These are phyloP conservation scores for Coemansia sp. DNA, from an alignment of 192 early-diverging fungal genomes.

Conservation along the genomic window DNA sequence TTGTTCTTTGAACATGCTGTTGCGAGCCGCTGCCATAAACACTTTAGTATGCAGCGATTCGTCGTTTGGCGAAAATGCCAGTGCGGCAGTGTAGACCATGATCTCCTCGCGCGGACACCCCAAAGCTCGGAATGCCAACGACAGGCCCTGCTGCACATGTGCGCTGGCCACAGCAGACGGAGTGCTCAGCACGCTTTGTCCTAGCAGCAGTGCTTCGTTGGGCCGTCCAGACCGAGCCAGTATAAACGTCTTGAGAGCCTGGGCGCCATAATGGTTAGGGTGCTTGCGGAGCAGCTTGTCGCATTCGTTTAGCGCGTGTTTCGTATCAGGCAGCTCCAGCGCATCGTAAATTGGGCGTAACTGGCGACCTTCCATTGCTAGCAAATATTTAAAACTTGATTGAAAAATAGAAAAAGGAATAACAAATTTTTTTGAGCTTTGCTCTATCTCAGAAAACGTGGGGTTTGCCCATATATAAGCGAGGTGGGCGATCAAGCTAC, in stretches of 20 bases:
- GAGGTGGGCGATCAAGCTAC: not conserved
- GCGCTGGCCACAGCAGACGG: constrained; percentile 20
- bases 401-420: no score
- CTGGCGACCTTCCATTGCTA: constrained; percentile 11
- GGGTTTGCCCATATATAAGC: not conserved
- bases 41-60: constrained; percentile 72
- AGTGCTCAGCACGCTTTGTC: constrained; percentile 57
- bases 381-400: not conserved
- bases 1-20: constrained; percentile 57
- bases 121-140: constrained; percentile 23
- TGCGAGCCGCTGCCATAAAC: constrained; percentile 82
- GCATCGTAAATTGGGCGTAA: constrained; percentile 43
- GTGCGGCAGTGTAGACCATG: constrained; percentile 71
- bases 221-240: constrained; percentile 63
- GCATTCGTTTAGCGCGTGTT: constrained; percentile 25
- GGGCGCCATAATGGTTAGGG: constrained; percentile 33
- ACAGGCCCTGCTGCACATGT: constrained; percentile 37
- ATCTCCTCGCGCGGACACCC: constrained; percentile 59
- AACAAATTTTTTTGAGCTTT: no score
- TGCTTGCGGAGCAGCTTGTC: constrained; percentile 31
- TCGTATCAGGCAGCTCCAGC: constrained; percentile 22
- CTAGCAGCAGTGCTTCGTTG: constrained; percentile 66
- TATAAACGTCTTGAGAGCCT: constrained; percentile 76
- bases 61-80: constrained; percentile 59
- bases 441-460: not conserved